phyloP scores from a whole-genome alignment of 768 basidiomycete species.

The Boletus sensibilis region DNA sequence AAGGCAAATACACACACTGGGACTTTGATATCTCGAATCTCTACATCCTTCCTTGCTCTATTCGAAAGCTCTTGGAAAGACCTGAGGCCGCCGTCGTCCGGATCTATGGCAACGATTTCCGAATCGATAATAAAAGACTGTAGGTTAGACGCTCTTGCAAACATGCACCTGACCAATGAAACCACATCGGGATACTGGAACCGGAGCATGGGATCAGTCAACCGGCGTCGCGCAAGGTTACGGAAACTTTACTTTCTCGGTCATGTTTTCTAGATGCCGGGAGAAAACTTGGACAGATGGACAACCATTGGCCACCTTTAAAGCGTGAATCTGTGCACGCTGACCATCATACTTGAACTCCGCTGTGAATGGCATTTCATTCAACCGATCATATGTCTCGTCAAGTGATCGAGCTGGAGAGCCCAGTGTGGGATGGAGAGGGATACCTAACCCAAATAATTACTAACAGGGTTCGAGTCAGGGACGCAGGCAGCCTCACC shows the following conservation, averaged over 20 bases:
- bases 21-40: conserved; percentile 69
- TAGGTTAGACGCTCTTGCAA: conserved; percentile 42
- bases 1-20: conserved; percentile 84
- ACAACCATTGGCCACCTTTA: conserved; percentile 25
- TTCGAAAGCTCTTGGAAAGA: conserved; percentile 89
- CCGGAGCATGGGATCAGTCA: conserved; percentile 14
- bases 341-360: conserved; percentile 94
- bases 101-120: conserved; percentile 85
- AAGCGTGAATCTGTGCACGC: conserved; percentile 76
- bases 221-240: background rate
- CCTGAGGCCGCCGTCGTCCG: conserved; percentile 55
- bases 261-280: conserved; percentile 91
- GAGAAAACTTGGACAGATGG: conserved; percentile 69
- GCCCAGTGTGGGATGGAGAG: conserved; percentile 83
- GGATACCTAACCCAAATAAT: conserved; percentile 54
- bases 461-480: conserved; percentile 8
- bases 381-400: conserved; percentile 76
- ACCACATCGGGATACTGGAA: conserved; percentile 80
- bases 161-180: conserved; percentile 51
- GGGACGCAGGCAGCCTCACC: conserved; percentile 45
- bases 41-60: conserved; percentile 80
- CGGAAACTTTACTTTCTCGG: conserved; percentile 58
- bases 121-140: conserved; percentile 76
- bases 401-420: conserved; percentile 81
- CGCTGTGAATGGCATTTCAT: conserved; percentile 66